These are phyloP conservation scores for Daedaleopsis sinensis DNA, from an alignment of 768 basidiomycete genomes.

Conservation along the genomic window DNA sequence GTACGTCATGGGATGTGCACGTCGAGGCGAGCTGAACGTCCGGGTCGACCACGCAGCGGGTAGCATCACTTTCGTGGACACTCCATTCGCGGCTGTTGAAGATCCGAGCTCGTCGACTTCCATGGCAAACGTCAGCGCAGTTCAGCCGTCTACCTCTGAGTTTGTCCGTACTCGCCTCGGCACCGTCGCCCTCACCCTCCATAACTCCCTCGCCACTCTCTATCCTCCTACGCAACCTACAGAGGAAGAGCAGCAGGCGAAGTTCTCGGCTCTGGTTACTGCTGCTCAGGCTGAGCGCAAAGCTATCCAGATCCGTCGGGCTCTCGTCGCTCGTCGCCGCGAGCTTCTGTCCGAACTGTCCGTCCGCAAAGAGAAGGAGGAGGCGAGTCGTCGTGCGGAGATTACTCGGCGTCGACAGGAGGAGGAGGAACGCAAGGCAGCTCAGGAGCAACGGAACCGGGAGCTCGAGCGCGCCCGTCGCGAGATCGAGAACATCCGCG, in stretches of 20 bases:
- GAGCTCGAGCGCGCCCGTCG: constrained; percentile 66
- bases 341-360: constrained; percentile 85
- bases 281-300: constrained; percentile 77
- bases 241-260: constrained; percentile 60
- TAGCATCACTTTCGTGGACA: constrained; percentile 83
- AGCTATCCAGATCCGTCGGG: constrained; percentile 73
- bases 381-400: constrained; percentile 78
- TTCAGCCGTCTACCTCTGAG: constrained; percentile 75
- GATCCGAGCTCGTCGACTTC: constrained; percentile 39
- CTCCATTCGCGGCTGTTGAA: constrained; percentile 57
- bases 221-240: constrained; percentile 46
- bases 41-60: constrained; percentile 88
- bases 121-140: constrained; percentile 39
- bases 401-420: constrained; percentile 64
- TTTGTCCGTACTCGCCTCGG: constrained; percentile 80
- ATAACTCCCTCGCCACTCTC: constrained; percentile 66
- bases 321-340: constrained; percentile 81
- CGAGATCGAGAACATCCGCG: constrained; percentile 78
- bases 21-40: constrained; percentile 83
- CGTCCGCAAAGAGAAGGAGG: constrained; percentile 87
- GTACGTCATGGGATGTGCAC: constrained; percentile 91
- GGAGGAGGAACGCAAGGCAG: constrained; percentile 60
- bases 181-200: constrained; percentile 71
- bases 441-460: constrained; percentile 64
- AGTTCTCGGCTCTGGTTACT: constrained; percentile 59